phyloP scores from a whole-genome alignment of 225 moss, liverwort and hornwort species.

The Takakia lepidozioides region DNA sequence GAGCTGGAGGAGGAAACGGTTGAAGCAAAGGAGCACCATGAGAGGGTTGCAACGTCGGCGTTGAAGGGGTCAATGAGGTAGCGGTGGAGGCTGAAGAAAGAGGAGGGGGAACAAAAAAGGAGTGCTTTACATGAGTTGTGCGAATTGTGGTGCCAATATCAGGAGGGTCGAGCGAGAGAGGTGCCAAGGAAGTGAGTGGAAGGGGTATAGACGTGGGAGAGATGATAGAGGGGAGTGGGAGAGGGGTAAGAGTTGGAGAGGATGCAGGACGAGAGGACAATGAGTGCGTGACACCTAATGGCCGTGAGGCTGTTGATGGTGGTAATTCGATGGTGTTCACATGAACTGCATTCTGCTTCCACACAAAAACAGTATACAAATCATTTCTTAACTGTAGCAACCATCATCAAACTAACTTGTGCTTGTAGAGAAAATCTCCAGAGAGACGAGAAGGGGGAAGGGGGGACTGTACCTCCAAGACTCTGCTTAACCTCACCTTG shows the following conservation, averaged over 20 bases:
- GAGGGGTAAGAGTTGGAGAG: constrained; percentile 52
- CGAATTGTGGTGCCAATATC: constrained; percentile 47
- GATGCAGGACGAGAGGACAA: constrained; percentile 46
- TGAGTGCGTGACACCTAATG: constrained; percentile 42
- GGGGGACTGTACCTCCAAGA: too few species aligned
- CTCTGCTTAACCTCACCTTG: too few species aligned
- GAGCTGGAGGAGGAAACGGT: constrained; percentile 95
- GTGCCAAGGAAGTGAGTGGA: constrained; percentile 49
- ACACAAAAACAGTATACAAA: not conserved
- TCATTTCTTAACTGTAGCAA: too few species aligned
- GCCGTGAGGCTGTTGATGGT: constrained; percentile 53
- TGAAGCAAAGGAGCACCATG: constrained; percentile 89
- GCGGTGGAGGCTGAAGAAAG: constrained; percentile 38
- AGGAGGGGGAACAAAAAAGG: constrained; percentile 88
- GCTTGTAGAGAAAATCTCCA: too few species aligned
- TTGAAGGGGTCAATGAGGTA: constrained; percentile 47
- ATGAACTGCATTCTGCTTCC: constrained; percentile 69
- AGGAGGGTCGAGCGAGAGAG: constrained; percentile 53
- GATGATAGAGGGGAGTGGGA: constrained; percentile 67
- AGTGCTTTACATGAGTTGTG: constrained; percentile 76
- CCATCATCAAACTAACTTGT: too few species aligned
- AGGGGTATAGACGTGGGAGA: constrained; percentile 41
- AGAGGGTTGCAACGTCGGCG: constrained; percentile 64
- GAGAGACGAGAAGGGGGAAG: too few species aligned
- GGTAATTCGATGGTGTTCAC: constrained; percentile 58